Base-by-base conservation (phyloP, 2,329 filamentous ascomycete genomes). In the Lasiodiplodia hormozganensis region DNA sequence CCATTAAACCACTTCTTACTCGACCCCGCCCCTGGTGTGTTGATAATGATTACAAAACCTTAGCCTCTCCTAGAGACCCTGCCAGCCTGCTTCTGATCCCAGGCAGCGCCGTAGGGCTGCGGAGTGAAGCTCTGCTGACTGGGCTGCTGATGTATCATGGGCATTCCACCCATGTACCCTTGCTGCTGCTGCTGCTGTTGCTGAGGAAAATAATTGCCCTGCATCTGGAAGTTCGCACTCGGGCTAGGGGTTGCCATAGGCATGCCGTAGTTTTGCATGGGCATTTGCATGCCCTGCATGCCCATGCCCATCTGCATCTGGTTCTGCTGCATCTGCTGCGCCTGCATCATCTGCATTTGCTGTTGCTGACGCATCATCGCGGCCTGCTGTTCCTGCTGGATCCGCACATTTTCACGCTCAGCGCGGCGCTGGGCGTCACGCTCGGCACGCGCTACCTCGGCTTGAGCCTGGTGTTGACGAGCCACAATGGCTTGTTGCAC, bases 401-500 rank as follows among this genome's bases (percentile, higher is more conserved):
- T 51, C 40, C 60, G 36, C 66, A 62, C 38, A n/a, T 78, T 70
- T 49, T 64, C 60, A 16, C 60, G 60, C 60, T 65, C 52, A 3
- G 58, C 58, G 2, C 77, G 80, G 70, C 77, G 80, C 70, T 80
- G 79, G 28, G 71, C 68, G 53, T 74, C 71, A 60, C 75, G 75
- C 67, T 82, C 79, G n/a, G 79, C 76, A 69, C 84, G 80, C 36
- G 77, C 77, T 69, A 76, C 73, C 57, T 74, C 58, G 49, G 77
- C 75, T 68, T 82, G 86, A 66, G 89, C 86, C 74, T 92, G 89
- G 18, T 75, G 72, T 57, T 80, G 85, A 73, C 91, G 88, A 34
- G 89, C 73, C 14, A 69, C 69, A 40, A 94, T 92, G 0, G 90
- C 92, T 70, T 92, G 86, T 71, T 93, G 89, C 8, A 93, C 90